Percentiles rank a stretch among this genome's conserved stretches.
phyloP scores from a whole-genome alignment of 2,329 filamentous ascomycete genomes.

The Microdochium bolleyi region DNA sequence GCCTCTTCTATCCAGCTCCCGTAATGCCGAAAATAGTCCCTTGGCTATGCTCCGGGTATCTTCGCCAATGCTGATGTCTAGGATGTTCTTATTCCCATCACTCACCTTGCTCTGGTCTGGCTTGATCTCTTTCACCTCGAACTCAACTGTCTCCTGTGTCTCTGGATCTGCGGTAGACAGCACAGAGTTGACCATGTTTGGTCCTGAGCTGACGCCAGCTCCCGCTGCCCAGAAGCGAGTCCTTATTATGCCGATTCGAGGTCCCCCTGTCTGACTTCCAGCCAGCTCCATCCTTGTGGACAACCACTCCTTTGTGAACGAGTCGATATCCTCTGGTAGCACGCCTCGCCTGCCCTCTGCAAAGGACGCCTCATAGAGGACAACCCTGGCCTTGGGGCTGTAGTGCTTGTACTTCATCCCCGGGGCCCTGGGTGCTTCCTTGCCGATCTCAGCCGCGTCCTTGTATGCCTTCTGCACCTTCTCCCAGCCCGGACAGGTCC shows the following conservation, averaged over 20 bases:
- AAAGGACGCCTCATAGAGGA: slow-evolving; percentile 64
- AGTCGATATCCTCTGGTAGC: slow-evolving; percentile 22
- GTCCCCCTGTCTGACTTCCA: neutral
- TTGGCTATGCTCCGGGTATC: slow-evolving; percentile 71
- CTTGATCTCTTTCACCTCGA: slow-evolving; percentile 31
- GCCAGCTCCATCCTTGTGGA: slow-evolving; percentile 3
- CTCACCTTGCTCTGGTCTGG: slow-evolving; percentile 24
- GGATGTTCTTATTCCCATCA: slow-evolving; percentile 30
- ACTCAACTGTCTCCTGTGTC: slow-evolving; percentile 14
- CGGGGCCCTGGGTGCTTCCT: slow-evolving; percentile 67
- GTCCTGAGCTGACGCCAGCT: slow-evolving; percentile 23
- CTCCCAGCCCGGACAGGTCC: slow-evolving; percentile 73
- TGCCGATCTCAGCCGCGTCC: slow-evolving; percentile 61
- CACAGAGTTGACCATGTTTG: neutral
- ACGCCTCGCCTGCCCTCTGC: slow-evolving; percentile 25
- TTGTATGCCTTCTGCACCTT: slow-evolving; percentile 69
- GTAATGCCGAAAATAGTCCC: slow-evolving; percentile 77
- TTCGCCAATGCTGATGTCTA: slow-evolving; percentile 67
- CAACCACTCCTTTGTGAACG: slow-evolving; percentile 5
- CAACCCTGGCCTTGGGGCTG: slow-evolving; percentile 78
- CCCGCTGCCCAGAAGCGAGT: slow-evolving; percentile 44
- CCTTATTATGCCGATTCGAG: slow-evolving; percentile 43
- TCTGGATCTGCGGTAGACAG: slow-evolving; percentile 4
- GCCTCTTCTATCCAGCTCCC: slow-evolving; percentile 72
- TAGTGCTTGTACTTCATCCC: slow-evolving; percentile 99